Evolutionary conservation across 164 flowering plant species (phyloP).

Genomic region (Nelumbo lutea): DNA sequence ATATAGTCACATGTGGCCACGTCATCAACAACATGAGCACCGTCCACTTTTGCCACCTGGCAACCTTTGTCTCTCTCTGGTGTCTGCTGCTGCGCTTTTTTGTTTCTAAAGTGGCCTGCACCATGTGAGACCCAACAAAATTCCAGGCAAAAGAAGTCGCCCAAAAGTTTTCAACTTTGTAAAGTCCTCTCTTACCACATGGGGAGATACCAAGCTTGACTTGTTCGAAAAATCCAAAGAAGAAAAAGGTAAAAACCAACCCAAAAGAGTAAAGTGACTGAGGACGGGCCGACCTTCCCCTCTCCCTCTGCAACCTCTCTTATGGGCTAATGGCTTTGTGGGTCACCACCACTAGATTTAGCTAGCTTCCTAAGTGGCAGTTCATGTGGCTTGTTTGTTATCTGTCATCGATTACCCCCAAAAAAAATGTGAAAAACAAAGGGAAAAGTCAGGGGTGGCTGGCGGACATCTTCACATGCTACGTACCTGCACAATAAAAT

Average conservation of each 20-base stretch:
- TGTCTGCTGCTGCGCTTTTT: background rate
- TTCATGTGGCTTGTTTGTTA: background rate
- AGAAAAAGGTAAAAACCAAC: background rate
- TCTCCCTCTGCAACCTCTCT: no score
- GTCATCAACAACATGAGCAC: constrained; percentile 17
- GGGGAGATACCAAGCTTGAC: background rate
- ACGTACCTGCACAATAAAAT: no score
- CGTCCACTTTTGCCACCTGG: background rate
- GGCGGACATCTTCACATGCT: no score
- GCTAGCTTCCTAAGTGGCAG: background rate
- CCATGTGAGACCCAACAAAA: constrained; percentile 8
- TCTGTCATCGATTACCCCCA: no score
- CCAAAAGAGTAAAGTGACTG: background rate
- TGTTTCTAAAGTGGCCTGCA: constrained; percentile 9
- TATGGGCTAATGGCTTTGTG: background rate
- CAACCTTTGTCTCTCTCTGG: background rate
- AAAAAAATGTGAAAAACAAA: no score
- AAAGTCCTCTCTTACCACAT: background rate
- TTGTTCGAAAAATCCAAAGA: background rate
- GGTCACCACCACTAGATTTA: background rate
- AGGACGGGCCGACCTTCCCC: background rate
- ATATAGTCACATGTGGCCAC: constrained; percentile 20
- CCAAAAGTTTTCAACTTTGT: no score
- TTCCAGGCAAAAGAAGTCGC: background rate
- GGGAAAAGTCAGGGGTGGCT: no score